Conservation (phyloP, 2,329 filamentous ascomycete species). For the Rutstroemia sp. region DNA sequence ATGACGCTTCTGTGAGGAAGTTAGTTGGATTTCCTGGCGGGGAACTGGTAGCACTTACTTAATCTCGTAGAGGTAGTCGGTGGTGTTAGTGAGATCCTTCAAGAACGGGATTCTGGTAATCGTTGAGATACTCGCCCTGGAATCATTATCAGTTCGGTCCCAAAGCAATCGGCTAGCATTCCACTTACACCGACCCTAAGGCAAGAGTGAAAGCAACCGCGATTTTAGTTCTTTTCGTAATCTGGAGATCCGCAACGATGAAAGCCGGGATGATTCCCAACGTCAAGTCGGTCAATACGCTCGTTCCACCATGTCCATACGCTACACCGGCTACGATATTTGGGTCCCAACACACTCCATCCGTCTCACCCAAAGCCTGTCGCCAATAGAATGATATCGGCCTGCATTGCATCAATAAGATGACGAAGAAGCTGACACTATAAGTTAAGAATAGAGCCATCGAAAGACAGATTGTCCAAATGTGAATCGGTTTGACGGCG, state of each 20-base stretch:
- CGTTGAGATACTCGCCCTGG: conserved; percentile 23
- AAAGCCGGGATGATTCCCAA: conserved; percentile 34
- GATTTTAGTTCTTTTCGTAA: conserved; percentile 32
- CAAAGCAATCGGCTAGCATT: not conserved
- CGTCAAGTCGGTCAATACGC: conserved; percentile 32
- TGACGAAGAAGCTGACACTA: conserved; percentile 23
- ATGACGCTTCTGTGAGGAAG: not conserved
- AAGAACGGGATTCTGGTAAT: conserved; percentile 26
- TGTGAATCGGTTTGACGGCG: conserved; percentile 1
- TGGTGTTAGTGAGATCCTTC: conserved; percentile 12
- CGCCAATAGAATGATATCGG: conserved; percentile 33
- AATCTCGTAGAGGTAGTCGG: conserved; percentile 23
- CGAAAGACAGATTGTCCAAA: not conserved
- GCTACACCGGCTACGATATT: conserved; percentile 26
- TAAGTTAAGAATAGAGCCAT: conserved; percentile 21
- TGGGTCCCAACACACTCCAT: conserved; percentile 27
- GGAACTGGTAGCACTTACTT: conserved; percentile 15
- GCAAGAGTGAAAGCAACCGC: conserved; percentile 27
- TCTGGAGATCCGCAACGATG: conserved; percentile 34
- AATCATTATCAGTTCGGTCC: not conserved
- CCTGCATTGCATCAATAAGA: conserved; percentile 8
- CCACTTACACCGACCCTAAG: conserved; percentile 33
- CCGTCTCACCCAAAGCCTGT: conserved; percentile 19
- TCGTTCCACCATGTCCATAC: conserved; percentile 33
- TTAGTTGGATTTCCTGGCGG: not conserved